A percentile compares a stretch with the other conserved stretches of the same genome.
These are phyloP conservation scores for Blastomyces percursus DNA, from an alignment of 2,329 filamentous ascomycete species.

Conservation along the genomic window DNA sequence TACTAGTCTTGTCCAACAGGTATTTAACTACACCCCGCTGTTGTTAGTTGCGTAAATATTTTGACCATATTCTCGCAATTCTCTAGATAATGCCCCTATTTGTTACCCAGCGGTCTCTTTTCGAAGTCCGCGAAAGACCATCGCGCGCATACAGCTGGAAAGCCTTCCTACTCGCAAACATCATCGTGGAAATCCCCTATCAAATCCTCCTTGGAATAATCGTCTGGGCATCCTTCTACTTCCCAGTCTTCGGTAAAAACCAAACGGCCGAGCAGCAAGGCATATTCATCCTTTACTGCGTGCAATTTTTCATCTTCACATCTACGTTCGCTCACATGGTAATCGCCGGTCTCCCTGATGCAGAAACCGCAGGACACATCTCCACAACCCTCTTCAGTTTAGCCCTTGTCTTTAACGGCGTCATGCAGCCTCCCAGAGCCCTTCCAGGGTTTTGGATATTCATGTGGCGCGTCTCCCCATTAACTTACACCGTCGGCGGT, in stretches of 20 bases:
- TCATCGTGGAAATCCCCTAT: constrained; percentile 78
- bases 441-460: constrained; percentile 72
- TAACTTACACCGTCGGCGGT: constrained; percentile 68
- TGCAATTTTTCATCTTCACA: constrained; percentile 66
- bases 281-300: constrained; percentile 67
- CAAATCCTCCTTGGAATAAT: constrained; percentile 63
- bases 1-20: constrained; percentile 44
- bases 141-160: constrained; percentile 79
- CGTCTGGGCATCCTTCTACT: constrained; percentile 76
- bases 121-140: constrained; percentile 74
- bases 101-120: constrained; percentile 67
- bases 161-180: constrained; percentile 72
- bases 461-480: constrained; percentile 72
- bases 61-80: constrained; percentile 1
- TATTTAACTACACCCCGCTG: constrained; percentile 53
- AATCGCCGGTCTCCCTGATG: constrained; percentile 63
- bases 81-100: constrained; percentile 61
- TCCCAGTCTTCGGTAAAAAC: constrained; percentile 55
- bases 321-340: constrained; percentile 71
- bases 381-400: constrained; percentile 65
- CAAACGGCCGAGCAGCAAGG: constrained; percentile 58
- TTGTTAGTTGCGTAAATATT: constrained; percentile 17
- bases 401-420: constrained; percentile 60
- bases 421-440: constrained; percentile 51
- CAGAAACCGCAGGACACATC: constrained; percentile 64